Evolutionary conservation across 768 basidiomycete genomes (phyloP).

Genomic region (Leccinum rimulosum): DNA sequence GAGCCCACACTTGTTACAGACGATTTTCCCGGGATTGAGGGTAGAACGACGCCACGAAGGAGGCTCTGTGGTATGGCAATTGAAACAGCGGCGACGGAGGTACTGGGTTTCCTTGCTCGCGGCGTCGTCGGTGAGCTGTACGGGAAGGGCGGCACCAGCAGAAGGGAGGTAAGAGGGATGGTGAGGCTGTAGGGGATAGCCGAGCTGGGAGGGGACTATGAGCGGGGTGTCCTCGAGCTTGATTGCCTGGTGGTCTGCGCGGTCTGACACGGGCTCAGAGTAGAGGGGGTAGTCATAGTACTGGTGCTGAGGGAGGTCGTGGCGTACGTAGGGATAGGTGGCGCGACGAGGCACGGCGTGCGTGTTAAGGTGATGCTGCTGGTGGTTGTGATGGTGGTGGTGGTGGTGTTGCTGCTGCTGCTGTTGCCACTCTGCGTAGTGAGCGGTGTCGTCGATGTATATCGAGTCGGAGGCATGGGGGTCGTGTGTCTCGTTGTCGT

Average conservation of each 20-base stretch:
- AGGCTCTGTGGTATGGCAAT: conserved; percentile 90
- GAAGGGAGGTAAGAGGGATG: conserved; percentile 40
- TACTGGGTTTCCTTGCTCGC: conserved; percentile 90
- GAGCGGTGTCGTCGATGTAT: conserved; percentile 36
- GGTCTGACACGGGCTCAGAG: conserved; percentile 36
- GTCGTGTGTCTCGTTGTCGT: conserved; percentile 55
- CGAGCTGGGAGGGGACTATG: conserved; percentile 60
- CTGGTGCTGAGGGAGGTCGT: conserved; percentile 53
- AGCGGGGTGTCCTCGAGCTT: conserved; percentile 65
- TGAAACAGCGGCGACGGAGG: conserved; percentile 83
- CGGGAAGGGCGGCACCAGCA: conserved; percentile 46
- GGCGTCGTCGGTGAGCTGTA: conserved; percentile 89
- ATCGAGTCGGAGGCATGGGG: conserved; percentile 30
- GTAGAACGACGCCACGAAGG: conserved; percentile 87
- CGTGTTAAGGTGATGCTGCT: conserved; percentile 24
- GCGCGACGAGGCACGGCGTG: conserved; percentile 54
- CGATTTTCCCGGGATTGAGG: conserved; percentile 88
- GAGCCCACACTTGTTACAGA: conserved; percentile 91
- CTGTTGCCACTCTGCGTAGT: conserved; percentile 35
- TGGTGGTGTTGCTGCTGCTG: conserved; percentile 37
- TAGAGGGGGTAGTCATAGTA: conserved; percentile 39
- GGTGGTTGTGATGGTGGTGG: conserved; percentile 30
- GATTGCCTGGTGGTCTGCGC: conserved; percentile 37
- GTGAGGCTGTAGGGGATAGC: conserved; percentile 33
- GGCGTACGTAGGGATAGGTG: conserved; percentile 75